Conservation (phyloP, 106 monocot species). For the Alisma plantagoaquatica region DNA sequence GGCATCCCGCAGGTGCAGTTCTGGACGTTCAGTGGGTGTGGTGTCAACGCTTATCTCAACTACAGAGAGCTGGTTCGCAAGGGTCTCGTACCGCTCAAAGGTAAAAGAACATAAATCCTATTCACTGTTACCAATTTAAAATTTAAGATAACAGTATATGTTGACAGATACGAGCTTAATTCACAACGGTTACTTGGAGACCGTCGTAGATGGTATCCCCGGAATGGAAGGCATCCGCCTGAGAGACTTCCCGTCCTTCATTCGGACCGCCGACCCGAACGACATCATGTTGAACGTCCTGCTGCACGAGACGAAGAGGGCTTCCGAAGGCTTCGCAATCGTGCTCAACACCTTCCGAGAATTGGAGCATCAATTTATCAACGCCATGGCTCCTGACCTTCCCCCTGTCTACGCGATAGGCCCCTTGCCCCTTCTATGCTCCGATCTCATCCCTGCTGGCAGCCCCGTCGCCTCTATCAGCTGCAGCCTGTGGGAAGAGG, state of each 20-base stretch:
- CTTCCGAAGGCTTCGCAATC: not conserved
- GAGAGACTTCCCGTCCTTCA: conserved; percentile 1
- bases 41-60: conserved; percentile 2
- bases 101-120: not conserved
- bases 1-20: conserved; percentile 3
- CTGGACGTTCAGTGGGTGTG: conserved; percentile 4
- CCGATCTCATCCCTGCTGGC: too few species aligned
- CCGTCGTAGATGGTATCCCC: not conserved
- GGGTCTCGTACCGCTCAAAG: not conserved
- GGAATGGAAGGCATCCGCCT: conserved; percentile 4
- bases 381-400: not conserved
- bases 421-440: not conserved
- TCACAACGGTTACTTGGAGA: conserved; percentile 1
- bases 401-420: conserved; percentile 4
- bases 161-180: conserved; percentile 1
- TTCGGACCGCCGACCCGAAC: not conserved
- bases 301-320: not conserved
- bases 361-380: not conserved
- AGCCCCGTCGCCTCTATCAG: too few species aligned
- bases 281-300: conserved; percentile 2
- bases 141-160: too few species aligned
- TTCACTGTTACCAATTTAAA: too few species aligned
- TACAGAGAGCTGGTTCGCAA: not conserved
- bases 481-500: conserved; percentile 13
- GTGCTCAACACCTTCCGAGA: conserved; percentile 1